Evolutionary conservation across 441 rosid species (phyloP).

Genomic region (Populus hybrid): DNA sequence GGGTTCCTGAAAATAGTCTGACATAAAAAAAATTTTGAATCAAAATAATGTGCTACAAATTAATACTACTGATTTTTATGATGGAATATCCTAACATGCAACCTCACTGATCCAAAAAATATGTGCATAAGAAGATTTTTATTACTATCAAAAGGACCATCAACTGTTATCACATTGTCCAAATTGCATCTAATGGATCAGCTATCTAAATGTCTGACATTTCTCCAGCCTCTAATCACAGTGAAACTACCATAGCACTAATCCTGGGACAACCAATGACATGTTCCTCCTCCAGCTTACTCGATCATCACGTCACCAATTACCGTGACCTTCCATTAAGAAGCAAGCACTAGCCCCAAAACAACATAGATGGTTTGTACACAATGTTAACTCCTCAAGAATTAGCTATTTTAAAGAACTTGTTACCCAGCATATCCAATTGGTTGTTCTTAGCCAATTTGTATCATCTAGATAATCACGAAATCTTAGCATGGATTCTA

Average conservation of each 20-base stretch:
- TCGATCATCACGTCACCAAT: background rate
- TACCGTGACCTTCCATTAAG: background rate
- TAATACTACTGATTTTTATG: background rate
- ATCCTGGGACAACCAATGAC: background rate
- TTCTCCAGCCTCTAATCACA: slow-evolving; percentile 1
- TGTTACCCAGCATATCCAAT: too few relatives aligned
- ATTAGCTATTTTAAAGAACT: background rate
- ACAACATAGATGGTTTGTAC: background rate
- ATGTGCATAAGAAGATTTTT: background rate
- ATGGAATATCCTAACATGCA: slow-evolving; percentile 8
- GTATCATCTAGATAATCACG: too few relatives aligned
- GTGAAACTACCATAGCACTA: background rate
- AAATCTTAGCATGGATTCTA: too few relatives aligned
- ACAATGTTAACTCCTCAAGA: background rate
- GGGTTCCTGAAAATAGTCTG: slow-evolving; percentile 98
- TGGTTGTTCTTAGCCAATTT: too few relatives aligned
- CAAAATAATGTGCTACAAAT: slow-evolving; percentile 15
- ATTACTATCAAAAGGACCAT: background rate
- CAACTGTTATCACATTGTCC: background rate
- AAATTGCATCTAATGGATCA: background rate
- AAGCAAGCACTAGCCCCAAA: background rate
- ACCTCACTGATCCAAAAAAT: background rate
- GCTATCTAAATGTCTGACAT: background rate
- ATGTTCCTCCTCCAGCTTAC: background rate
- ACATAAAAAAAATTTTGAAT: slow-evolving; percentile 22